These are phyloP conservation scores for Plasmodium knowlesi DNA, from an alignment of 169 alveolate genomes.

Conservation along the genomic window DNA sequence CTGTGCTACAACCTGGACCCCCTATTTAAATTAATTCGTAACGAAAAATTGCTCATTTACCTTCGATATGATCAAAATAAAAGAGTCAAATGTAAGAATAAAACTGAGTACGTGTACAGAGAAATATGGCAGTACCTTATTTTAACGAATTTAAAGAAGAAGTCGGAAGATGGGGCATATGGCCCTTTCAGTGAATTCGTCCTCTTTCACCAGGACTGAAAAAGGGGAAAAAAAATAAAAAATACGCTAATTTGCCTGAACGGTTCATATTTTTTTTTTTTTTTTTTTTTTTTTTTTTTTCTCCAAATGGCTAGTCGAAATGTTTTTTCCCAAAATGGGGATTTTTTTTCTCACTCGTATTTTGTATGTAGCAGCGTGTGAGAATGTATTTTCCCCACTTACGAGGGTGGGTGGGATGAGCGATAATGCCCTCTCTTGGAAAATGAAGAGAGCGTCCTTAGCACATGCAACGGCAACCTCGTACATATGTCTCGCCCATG, in stretches of 20 bases:
- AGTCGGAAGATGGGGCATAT: not conserved
- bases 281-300: not conserved
- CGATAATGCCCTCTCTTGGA: not conserved
- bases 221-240: not conserved
- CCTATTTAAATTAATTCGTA: slow-evolving; percentile 37
- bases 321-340: not conserved
- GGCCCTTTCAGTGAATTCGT: slow-evolving; percentile 23
- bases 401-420: not conserved
- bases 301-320: not conserved
- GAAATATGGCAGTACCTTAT: slow-evolving; percentile 61
- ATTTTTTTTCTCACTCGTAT: not conserved
- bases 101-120: slow-evolving; percentile 37
- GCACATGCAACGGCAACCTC: not conserved
- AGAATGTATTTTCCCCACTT: not conserved
- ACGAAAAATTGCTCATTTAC: slow-evolving; percentile 46
- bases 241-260: not conserved
- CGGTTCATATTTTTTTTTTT: not conserved
- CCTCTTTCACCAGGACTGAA: not conserved
- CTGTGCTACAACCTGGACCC: slow-evolving; percentile 20
- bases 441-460: not conserved
- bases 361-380: not conserved
- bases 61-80: slow-evolving; percentile 65
- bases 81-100: slow-evolving; percentile 40
- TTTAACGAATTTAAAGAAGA: slow-evolving; percentile 2
- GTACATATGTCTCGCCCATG: too few relatives aligned